phyloP scores from a whole-genome alignment of 2,329 filamentous ascomycete species.

The Biscogniauxia marginata region DNA sequence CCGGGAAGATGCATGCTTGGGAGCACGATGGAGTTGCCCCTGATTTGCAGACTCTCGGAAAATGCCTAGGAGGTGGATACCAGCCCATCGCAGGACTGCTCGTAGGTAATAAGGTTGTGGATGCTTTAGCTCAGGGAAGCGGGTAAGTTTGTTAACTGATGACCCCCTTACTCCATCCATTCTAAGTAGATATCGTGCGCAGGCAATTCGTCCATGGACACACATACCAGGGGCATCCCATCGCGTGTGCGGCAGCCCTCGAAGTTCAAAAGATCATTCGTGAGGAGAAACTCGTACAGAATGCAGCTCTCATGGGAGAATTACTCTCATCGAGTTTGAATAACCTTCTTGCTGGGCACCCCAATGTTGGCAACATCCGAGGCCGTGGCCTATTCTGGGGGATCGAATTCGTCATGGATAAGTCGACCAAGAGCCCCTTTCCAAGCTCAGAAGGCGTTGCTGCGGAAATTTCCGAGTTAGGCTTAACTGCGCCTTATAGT shows the following conservation, averaged over 20 bases:
- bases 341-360: conserved; percentile 26
- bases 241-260: conserved; percentile 39
- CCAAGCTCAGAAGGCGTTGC: conserved; percentile 16
- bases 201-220: conserved; percentile 53
- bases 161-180: neutral
- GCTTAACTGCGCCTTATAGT: conserved; percentile 17
- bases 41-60: conserved; percentile 66
- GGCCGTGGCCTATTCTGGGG: conserved; percentile 47
- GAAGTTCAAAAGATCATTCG: conserved; percentile 39
- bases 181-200: neutral
- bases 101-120: conserved; percentile 49
- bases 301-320: conserved; percentile 31
- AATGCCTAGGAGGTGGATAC: conserved; percentile 65
- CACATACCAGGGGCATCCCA: conserved; percentile 47
- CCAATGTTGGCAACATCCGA: conserved; percentile 40
- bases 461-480: conserved; percentile 13
- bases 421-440: conserved; percentile 37
- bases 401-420: conserved; percentile 45
- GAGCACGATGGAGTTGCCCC: conserved; percentile 57
- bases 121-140: conserved; percentile 39
- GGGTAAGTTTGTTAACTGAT: conserved; percentile 27
- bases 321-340: conserved; percentile 30
- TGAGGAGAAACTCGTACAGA: conserved; percentile 33
- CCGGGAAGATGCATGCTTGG: conserved; percentile 60
- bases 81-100: conserved; percentile 61